Base-by-base conservation (phyloP, 2,329 filamentous ascomycete genomes). In the Raffaelea arxii region DNA sequence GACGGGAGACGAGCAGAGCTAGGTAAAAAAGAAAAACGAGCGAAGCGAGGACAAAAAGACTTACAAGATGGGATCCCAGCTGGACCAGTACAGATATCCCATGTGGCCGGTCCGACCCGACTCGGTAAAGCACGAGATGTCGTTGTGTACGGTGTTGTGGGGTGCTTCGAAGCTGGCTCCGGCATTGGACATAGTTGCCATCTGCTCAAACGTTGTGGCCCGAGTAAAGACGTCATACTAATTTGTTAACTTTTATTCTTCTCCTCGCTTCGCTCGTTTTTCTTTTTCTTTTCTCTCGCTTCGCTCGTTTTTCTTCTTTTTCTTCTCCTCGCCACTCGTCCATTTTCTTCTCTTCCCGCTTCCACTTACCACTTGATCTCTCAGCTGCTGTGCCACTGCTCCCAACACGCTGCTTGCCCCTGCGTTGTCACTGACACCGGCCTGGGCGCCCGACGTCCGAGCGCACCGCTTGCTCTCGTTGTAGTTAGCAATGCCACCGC, bases 31-130 rank as follows among this genome's bases (percentile, higher is more conserved):
- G 47, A 48, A 35, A 41, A 51, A 35, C 22, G 4, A 18, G 25
- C 44, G 7, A 6, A 24, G 24, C 35, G 21, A 27, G n/a, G 39
- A 35, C 22, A 32, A 36, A 21, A 27, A 21, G 11, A 60, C 63
- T 49, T 55, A 70, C 68, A 74, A 74, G 4, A 72, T 54, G 11
- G 70, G 63, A 47, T 74, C 70, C 49, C 70, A 74, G 10, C 62
- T 64, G 1, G 69, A 64, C 51, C 65, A 65, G 43, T 62, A 61
- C 14, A 71, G 54, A 32, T 62, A 57, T 4, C 58, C 54, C 54
- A 70, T 62, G 48, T 64, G 54, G 16, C 57, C 57, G 2, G 50
- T 61, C 9, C 56, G 49, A 21, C 55, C 53, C 4, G 55, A 51
- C 0, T 52, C 47, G 43, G 58, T 62, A 5, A 49, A 48, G 22